These are phyloP conservation scores for Alternaria longipes DNA, from an alignment of 2,329 filamentous ascomycete genomes.

Conservation along the genomic window DNA sequence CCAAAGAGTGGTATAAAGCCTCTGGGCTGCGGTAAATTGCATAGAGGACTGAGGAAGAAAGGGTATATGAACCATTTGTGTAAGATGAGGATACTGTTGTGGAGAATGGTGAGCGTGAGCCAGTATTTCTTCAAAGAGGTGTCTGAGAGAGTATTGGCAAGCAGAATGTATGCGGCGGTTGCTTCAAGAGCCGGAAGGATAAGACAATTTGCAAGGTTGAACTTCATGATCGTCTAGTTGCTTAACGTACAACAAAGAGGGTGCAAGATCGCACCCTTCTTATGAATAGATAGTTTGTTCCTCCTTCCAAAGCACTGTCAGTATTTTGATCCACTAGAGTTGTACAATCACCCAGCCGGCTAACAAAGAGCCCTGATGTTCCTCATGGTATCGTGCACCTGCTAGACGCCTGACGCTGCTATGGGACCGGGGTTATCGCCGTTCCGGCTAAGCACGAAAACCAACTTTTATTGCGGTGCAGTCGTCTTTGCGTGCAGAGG, in stretches of 20 bases:
- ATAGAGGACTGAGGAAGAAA: constrained; percentile 51
- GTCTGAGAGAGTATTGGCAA: constrained; percentile 26
- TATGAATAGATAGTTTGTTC: background rate
- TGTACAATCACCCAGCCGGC: background rate
- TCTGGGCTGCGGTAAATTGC: constrained; percentile 49
- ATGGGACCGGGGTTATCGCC: background rate
- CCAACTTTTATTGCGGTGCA: background rate
- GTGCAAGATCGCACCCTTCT: background rate
- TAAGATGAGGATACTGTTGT: constrained; percentile 25
- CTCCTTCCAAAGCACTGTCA: background rate
- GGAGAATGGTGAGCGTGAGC: constrained; percentile 27
- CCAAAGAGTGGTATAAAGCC: constrained; percentile 48
- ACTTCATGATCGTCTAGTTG: constrained; percentile 20
- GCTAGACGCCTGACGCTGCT: background rate
- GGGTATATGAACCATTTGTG: constrained; percentile 48
- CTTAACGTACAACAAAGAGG: constrained; percentile 30
- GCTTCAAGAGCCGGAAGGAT: constrained; percentile 32
- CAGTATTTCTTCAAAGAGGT: constrained; percentile 28
- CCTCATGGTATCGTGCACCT: background rate
- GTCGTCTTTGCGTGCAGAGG: background rate
- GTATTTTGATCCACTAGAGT: background rate
- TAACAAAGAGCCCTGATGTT: background rate
- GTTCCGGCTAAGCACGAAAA: background rate
- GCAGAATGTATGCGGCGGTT: constrained; percentile 27
- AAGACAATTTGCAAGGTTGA: constrained; percentile 24